Evolutionary conservation across 176 grass and related monocot genomes (phyloP).

Genomic region (Zea luxurians): DNA sequence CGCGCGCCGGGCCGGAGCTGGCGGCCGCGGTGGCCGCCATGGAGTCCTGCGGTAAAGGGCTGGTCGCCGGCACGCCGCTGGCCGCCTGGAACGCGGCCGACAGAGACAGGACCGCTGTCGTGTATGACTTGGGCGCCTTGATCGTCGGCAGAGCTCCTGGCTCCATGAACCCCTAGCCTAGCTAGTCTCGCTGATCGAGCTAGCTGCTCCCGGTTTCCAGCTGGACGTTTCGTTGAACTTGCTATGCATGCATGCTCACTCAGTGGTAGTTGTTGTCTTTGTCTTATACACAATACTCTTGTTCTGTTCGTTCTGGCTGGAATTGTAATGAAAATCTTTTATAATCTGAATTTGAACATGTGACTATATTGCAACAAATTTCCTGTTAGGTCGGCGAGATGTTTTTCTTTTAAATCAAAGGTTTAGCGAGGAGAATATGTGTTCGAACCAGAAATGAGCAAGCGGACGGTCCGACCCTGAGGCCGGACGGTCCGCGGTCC

Average conservation of each 20-base stretch:
- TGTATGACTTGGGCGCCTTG: background rate
- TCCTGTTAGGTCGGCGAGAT: too few species aligned
- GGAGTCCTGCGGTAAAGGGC: background rate
- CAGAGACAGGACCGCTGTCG: slow-evolving; percentile 1
- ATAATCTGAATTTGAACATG: background rate
- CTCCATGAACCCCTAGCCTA: background rate
- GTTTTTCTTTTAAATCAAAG: too few species aligned
- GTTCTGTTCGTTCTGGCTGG: too few species aligned
- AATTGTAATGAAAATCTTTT: background rate
- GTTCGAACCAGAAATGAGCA: too few species aligned
- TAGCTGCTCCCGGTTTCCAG: background rate
- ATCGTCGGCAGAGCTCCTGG: background rate
- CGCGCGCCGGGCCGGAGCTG: background rate
- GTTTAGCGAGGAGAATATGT: too few species aligned
- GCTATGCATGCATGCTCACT: background rate
- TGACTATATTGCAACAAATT: too few species aligned
- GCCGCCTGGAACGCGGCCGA: background rate
- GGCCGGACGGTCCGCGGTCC: too few species aligned
- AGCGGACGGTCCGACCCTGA: too few species aligned
- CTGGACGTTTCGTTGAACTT: background rate
- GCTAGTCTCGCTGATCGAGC: background rate
- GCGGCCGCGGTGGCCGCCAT: background rate
- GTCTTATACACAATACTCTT: too few species aligned
- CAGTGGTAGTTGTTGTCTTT: background rate
- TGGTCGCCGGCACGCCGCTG: background rate